Conservation (phyloP, 805 yeast species). For the Saturnispora gosingensis region DNA sequence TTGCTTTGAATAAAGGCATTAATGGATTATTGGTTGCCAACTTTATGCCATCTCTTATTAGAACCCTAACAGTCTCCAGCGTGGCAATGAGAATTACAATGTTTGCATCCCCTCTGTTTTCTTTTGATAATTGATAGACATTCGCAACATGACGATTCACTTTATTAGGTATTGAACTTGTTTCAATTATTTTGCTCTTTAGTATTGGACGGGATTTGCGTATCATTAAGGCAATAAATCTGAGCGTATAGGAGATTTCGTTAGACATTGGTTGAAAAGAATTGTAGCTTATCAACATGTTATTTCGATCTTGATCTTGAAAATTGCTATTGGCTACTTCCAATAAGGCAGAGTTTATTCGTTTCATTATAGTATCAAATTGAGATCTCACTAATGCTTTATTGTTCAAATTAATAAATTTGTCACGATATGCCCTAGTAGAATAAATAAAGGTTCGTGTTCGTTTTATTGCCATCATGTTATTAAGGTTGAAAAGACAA, state of each 20-base stretch:
- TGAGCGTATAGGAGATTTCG: slow-evolving; percentile 47
- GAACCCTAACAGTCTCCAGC: slow-evolving; percentile 24
- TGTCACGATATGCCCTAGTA: slow-evolving; percentile 30
- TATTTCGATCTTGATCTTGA: slow-evolving; percentile 37
- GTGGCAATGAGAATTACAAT: slow-evolving; percentile 26
- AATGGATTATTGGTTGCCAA: neutral
- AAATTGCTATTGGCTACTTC: slow-evolving; percentile 27
- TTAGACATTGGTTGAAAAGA: slow-evolving; percentile 29
- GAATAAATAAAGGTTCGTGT: slow-evolving; percentile 37
- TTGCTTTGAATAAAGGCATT: neutral
- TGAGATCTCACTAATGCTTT: slow-evolving; percentile 54
- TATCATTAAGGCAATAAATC: slow-evolving; percentile 33
- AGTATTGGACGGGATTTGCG: slow-evolving; percentile 31
- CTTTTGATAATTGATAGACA: slow-evolving; percentile 32
- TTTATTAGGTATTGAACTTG: slow-evolving; percentile 29
- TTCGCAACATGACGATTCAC: slow-evolving; percentile 29
- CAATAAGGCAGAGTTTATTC: slow-evolving; percentile 49
- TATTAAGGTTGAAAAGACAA: slow-evolving; percentile 22
- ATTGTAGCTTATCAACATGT: slow-evolving; percentile 31
- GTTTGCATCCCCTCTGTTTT: slow-evolving; percentile 30
- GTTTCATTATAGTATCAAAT: slow-evolving; percentile 52
- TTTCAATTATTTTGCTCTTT: slow-evolving; percentile 18
- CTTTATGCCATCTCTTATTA: slow-evolving; percentile 15
- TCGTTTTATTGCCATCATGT: slow-evolving; percentile 32
- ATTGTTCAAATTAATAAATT: slow-evolving; percentile 29